Conservation (phyloP, 163 green algal species). For the Coccomyxa subellipsoidea region DNA sequence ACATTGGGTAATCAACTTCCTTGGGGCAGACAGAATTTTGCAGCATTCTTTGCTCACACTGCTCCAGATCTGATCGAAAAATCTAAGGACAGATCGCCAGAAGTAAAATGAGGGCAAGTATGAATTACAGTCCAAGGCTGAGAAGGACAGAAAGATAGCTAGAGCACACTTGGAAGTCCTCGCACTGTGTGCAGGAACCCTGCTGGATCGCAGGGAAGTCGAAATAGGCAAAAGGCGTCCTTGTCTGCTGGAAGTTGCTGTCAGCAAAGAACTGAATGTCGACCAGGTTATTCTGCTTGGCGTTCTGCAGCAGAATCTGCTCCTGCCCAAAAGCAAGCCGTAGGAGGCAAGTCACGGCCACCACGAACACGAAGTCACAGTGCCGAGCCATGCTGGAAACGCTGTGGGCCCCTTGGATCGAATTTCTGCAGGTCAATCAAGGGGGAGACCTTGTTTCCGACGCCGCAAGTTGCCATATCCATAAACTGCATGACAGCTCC, state of each 20-base stretch:
- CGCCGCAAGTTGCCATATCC: too few species aligned
- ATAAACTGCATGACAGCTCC: too few species aligned
- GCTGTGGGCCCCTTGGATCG: too few species aligned
- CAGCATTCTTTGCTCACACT: too few species aligned
- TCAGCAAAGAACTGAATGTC: slow-evolving; percentile 3
- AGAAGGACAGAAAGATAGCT: neutral
- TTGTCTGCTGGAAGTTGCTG: slow-evolving; percentile 1
- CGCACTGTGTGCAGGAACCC: neutral
- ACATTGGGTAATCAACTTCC: too few species aligned
- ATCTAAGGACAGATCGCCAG: too few species aligned
- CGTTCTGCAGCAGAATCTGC: neutral
- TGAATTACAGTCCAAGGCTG: neutral
- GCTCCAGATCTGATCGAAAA: too few species aligned
- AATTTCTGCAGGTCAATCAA: too few species aligned
- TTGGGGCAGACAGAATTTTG: too few species aligned
- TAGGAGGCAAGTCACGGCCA: neutral
- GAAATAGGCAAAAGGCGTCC: slow-evolving; percentile 1
- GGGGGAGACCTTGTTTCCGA: too few species aligned
- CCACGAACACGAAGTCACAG: neutral
- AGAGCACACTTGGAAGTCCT: neutral
- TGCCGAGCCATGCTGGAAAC: neutral
- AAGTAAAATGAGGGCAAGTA: neutral
- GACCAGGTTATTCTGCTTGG: neutral
- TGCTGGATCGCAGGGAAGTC: neutral
- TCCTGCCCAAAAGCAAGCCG: neutral